Evolutionary conservation across 75 land plant species (phyloP), one percentile per base, ranked within the genome.

Genomic region (Pinus tabuliformis): DNA sequence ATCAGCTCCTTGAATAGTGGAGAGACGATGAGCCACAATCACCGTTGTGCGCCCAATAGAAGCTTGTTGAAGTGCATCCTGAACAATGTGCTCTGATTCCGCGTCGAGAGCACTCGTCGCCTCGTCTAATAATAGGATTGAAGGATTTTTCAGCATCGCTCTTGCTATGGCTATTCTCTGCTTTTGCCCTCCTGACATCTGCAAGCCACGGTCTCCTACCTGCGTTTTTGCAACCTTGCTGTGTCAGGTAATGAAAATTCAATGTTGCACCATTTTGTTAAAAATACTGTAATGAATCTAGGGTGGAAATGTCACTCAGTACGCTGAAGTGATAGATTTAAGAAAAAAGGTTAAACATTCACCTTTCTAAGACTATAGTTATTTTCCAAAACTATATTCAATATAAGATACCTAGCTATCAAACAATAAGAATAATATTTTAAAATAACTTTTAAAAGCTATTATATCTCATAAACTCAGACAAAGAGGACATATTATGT

Each of bases 121-220:
- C 60, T 83, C 84, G 22, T 83, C 84, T 30, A 83, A 42, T 15
- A 83, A 75, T 15, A 83, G 24, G 49, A 83, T 79, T 13, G 61
- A 59, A 33, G 84, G 84, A 26, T 83, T 75, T 61, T 68, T 83
- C n/a, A 83, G 62, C 37, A 83, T 59, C 14, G 84, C 84, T 21
- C 81, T 60, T 1, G 84, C 84, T 21, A 83, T 83, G 16, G 84
- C 84, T 22, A 83, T 79, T 33, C 84, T 18, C 26, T 83, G 84
- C 76, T 83, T 83, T 59, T 83, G 84, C 28, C 84, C 84, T 58
- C 84, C 84, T 18, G 84, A 83, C 73, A 83, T 74, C 36, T 83
- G 84, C n/a, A 75, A 56, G 4, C 84, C 84, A n/a, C 81, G 21
- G 20, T 83, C 84, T 15, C 84, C 84, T 60, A 83, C 84, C 77